These are phyloP conservation scores for Solanum pennellii DNA, from an alignment of 257 asterid genomes.

Conservation along the genomic window DNA sequence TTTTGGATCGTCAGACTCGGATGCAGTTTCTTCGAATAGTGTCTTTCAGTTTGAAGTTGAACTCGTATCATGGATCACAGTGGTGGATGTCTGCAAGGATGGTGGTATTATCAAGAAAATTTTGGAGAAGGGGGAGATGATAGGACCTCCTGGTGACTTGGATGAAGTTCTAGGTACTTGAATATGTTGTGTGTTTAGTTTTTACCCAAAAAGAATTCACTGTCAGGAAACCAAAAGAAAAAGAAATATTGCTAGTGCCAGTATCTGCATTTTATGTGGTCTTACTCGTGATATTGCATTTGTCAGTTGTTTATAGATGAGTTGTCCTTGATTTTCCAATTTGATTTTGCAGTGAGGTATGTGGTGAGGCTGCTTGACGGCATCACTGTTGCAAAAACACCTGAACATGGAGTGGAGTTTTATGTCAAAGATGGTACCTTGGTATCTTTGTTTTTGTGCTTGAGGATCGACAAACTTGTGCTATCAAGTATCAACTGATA, in stretches of 20 bases:
- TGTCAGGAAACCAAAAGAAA: background rate
- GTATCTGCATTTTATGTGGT: background rate
- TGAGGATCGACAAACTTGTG: background rate
- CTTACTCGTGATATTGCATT: background rate
- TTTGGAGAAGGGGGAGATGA: conserved; percentile 38
- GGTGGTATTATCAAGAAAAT: conserved; percentile 63
- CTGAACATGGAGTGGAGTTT: conserved; percentile 53
- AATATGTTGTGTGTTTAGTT: background rate
- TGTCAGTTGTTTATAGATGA: background rate
- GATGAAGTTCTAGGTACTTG: conserved; percentile 61
- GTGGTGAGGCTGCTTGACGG: conserved; percentile 40
- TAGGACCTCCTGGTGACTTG: conserved; percentile 60
- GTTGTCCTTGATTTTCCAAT: background rate
- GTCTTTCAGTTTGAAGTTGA: conserved; percentile 46
- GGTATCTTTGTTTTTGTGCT: background rate
- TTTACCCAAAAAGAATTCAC: background rate
- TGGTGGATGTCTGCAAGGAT: conserved; percentile 61
- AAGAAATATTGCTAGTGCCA: background rate
- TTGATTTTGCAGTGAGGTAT: conserved; percentile 36
- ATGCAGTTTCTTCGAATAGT: conserved; percentile 37
- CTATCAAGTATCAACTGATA: background rate
- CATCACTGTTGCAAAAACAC: conserved; percentile 36
- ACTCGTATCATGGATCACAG: conserved; percentile 58
- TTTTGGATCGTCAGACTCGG: conserved; percentile 21
- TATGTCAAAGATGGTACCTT: conserved; percentile 50